phyloP scores from a whole-genome alignment of 1,284 basidiomycete species.

The Leucoagaricus sp. region DNA sequence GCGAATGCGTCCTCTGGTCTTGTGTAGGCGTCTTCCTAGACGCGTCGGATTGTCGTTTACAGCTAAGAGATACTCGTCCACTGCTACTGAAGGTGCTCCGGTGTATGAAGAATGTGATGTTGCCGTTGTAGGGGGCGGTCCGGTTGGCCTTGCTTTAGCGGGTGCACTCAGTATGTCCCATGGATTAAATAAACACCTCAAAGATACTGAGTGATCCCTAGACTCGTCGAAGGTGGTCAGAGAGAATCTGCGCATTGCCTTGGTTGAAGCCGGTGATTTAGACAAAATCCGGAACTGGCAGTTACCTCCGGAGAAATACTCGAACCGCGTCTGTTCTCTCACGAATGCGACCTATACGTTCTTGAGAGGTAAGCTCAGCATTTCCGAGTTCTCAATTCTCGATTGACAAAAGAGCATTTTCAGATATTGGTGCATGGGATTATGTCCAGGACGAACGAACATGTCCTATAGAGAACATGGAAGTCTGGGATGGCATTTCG shows the following conservation, averaged over 20 bases:
- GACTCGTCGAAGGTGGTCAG: constrained; percentile 54
- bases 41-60: not conserved
- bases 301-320: constrained; percentile 59
- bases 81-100: not conserved
- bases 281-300: constrained; percentile 71
- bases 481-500: constrained; percentile 90
- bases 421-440: constrained; percentile 85
- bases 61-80: not conserved
- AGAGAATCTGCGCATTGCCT: constrained; percentile 58
- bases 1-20: not conserved
- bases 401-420: not conserved
- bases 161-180: constrained; percentile 70
- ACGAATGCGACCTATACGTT: constrained; percentile 83
- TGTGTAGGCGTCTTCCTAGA: not conserved
- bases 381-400: not conserved
- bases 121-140: constrained; percentile 94
- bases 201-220: constrained; percentile 28
- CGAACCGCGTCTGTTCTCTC: constrained; percentile 89
- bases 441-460: constrained; percentile 76
- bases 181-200: not conserved
- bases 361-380: constrained; percentile 58
- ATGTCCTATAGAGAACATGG: constrained; percentile 80
- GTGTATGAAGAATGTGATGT: constrained; percentile 68
- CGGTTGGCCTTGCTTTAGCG: constrained; percentile 88
- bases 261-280: constrained; percentile 83